Base-by-base conservation (phyloP, 176 grass and related monocot species). In the Ensete glaucum region DNA sequence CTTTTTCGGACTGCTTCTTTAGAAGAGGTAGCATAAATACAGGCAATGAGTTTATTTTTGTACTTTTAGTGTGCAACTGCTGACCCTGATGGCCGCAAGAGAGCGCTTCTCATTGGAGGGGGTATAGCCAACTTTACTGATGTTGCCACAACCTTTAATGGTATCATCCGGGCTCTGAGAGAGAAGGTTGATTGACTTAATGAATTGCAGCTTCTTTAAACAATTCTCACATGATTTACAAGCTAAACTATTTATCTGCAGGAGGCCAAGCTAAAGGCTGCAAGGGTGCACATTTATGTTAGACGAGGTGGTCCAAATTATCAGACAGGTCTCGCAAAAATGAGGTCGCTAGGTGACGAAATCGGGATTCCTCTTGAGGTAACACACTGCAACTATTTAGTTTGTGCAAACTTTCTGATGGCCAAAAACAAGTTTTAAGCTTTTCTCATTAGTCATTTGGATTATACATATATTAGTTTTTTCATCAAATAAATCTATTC, bases 111-210 rank as follows among this genome's bases (percentile, higher is more conserved):
- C 71, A 90, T 97, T 3, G 93, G 93, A 85, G 93, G 93, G 29
- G 93, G 93, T 52, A 97, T 97, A 56, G 93, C 90, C 72, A 97
- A 97, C 84, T 97, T 97, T 83, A 97, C 93, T 9, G 90, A 97
- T 81, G 93, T 92, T 24, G 93, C 93, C 19, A 85, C 93, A 54
- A 97, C 93, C 57, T 97, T 97, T 72, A 90, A 78, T 79, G 93
- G 90, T 73, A 93, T 97, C 70, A 97, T 93, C 74, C 79, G 75
- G n/a, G 93, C 93, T 74, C 71, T 97, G 73, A 97, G 88, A 69
- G 93, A 97, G 87, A 97, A 97, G 90, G 93, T 83, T 83, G 26
- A 52, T 27, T 76, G 65, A 25, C 60, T 49, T 23, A 0, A 51
- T 77, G 5, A 23, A 73, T 65, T 43, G 29, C 15, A 60, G 56